These are phyloP conservation scores for Paspalum vaginatum DNA, from an alignment of 176 grass and related monocot genomes.

Conservation along the genomic window DNA sequence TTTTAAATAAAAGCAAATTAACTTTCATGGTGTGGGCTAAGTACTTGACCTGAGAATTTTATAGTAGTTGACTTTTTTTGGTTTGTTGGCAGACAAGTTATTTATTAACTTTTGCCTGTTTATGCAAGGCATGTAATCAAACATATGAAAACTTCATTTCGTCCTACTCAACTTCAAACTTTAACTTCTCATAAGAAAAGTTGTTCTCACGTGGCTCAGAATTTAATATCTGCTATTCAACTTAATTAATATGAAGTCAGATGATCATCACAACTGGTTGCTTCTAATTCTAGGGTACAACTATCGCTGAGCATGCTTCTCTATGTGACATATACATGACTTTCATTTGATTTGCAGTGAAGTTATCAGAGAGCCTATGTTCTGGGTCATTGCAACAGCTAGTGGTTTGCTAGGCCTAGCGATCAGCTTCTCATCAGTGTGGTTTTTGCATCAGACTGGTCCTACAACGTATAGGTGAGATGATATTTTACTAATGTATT, in stretches of 20 bases:
- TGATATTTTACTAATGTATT: neutral
- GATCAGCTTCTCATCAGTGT: conserved; percentile 91
- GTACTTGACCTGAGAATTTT: neutral
- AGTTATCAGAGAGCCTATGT: conserved; percentile 75
- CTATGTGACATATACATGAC: conserved; percentile 16
- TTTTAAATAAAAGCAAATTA: neutral
- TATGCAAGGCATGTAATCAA: conserved; percentile 1
- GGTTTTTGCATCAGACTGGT: conserved; percentile 85
- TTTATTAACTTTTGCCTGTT: neutral
- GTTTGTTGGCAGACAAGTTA: neutral
- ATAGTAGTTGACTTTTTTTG: neutral
- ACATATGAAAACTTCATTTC: conserved; percentile 16
- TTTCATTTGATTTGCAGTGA: conserved; percentile 56
- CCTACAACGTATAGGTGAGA: conserved; percentile 94
- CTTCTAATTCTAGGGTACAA: neutral
- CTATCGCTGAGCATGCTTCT: neutral
- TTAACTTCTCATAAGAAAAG: neutral
- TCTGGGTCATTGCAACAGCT: conserved; percentile 77
- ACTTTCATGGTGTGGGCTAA: neutral
- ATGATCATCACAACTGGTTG: conserved; percentile 4
- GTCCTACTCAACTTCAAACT: neutral
- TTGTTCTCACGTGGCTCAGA: neutral
- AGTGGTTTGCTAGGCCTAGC: conserved; percentile 85
- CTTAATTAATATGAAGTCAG: conserved; percentile 27
- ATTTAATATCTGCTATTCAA: neutral